A percentile compares a stretch with the other conserved stretches of the same genome.
These are phyloP conservation scores for Zygotorulaspora sp. DNA, from an alignment of 805 yeast species.

Conservation along the genomic window DNA sequence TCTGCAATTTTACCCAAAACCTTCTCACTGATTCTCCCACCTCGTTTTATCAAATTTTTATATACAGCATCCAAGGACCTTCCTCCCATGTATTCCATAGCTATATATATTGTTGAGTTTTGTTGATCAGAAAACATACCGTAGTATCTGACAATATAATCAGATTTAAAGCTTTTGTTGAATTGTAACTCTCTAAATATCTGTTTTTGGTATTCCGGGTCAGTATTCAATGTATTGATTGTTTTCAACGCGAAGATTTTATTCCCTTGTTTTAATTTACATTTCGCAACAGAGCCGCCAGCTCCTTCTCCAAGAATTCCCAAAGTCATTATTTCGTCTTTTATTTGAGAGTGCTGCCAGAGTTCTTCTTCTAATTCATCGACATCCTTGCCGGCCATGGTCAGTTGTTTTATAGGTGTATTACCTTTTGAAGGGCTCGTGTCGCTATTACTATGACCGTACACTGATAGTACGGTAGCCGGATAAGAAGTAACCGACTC, in stretches of 20 bases:
- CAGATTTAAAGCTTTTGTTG: slow-evolving; percentile 75
- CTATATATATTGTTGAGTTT: slow-evolving; percentile 78
- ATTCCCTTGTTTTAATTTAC: slow-evolving; percentile 54
- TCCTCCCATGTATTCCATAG: slow-evolving; percentile 98
- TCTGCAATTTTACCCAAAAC: slow-evolving; percentile 89
- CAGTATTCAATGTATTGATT: slow-evolving; percentile 43
- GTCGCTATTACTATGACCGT: slow-evolving; percentile 19
- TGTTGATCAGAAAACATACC: slow-evolving; percentile 83
- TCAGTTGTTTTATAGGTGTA: neutral
- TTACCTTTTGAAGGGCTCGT: slow-evolving; percentile 14
- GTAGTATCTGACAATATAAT: slow-evolving; percentile 83
- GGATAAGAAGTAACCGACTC: slow-evolving; percentile 26
- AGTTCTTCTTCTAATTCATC: slow-evolving; percentile 63
- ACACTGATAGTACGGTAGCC: slow-evolving; percentile 24
- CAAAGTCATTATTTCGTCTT: slow-evolving; percentile 60
- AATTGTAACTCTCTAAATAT: slow-evolving; percentile 86
- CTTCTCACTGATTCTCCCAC: slow-evolving; percentile 88
- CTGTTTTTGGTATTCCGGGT: slow-evolving; percentile 85
- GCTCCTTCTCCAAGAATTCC: slow-evolving; percentile 87
- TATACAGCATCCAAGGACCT: slow-evolving; percentile 87
- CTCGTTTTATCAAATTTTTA: slow-evolving; percentile 62
- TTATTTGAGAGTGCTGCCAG: slow-evolving; percentile 56
- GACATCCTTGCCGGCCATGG: slow-evolving; percentile 36
- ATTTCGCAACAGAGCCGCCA: slow-evolving; percentile 85
- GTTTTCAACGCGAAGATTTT: slow-evolving; percentile 77